Conservation (phyloP, 805 yeast species). For the Wickerhamomyces mucosus region DNA sequence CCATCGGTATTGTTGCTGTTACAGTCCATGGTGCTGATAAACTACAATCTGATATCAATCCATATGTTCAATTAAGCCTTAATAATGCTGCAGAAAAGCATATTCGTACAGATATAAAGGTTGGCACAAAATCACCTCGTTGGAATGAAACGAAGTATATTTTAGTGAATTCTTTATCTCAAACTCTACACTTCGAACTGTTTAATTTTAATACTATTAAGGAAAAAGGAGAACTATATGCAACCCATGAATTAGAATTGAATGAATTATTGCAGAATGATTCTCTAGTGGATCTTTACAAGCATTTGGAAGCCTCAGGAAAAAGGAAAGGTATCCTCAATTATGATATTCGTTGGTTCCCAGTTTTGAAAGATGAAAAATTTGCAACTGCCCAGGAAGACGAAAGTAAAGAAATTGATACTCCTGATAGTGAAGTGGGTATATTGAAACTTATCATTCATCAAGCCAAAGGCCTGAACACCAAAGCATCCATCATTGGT, state of each 20-base stretch:
- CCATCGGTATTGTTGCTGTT: constrained; percentile 61
- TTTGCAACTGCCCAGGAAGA: constrained; percentile 9
- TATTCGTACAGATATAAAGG: constrained; percentile 47
- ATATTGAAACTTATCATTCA: constrained; percentile 55
- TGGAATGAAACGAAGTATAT: constrained; percentile 61
- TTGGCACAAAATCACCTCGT: constrained; percentile 44
- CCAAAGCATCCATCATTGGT: constrained; percentile 36
- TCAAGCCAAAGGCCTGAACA: constrained; percentile 50
- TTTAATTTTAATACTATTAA: constrained; percentile 42
- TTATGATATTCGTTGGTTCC: constrained; percentile 41
- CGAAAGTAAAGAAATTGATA: constrained; percentile 21
- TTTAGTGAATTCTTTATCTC: constrained; percentile 46
- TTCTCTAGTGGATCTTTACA: constrained; percentile 20
- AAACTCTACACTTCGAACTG: constrained; percentile 45
- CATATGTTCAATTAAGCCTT: constrained; percentile 41
- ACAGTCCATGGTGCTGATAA: constrained; percentile 45
- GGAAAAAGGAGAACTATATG: constrained; percentile 44
- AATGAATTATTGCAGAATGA: constrained; percentile 51
- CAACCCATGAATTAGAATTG: constrained; percentile 44
- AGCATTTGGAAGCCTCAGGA: constrained; percentile 29
- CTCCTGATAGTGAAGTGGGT: constrained; percentile 61
- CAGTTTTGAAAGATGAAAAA: constrained; percentile 18
- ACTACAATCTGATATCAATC: constrained; percentile 45
- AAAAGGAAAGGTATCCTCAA: constrained; percentile 48
- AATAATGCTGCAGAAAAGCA: constrained; percentile 34